These are phyloP conservation scores for Gaeumannomyces sp. DNA, from an alignment of 2,329 filamentous ascomycete genomes.

Conservation along the genomic window DNA sequence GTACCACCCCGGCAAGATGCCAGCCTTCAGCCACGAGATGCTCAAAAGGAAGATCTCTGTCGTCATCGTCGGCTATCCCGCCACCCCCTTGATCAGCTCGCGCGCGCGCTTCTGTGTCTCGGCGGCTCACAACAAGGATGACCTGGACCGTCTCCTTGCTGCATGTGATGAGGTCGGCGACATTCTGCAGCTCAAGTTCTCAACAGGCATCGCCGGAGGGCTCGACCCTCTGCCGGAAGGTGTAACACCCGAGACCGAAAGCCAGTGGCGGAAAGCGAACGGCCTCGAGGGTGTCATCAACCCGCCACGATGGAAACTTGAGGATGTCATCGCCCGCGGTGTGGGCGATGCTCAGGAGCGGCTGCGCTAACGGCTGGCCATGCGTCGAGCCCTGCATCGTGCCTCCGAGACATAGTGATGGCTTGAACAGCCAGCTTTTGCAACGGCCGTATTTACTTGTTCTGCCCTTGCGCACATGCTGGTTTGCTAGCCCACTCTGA, in stretches of 20 bases:
- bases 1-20: slow-evolving; percentile 98
- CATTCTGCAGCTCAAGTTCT: slow-evolving; percentile 90
- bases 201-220: slow-evolving; percentile 89
- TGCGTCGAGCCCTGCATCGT: background rate
- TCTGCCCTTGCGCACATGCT: background rate
- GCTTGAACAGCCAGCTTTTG: background rate
- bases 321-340: slow-evolving; percentile 65
- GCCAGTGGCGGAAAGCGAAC: slow-evolving; percentile 56
- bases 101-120: slow-evolving; percentile 94
- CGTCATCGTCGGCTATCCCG: slow-evolving; percentile 94
- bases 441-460: background rate
- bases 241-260: slow-evolving; percentile 64
- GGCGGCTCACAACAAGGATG: slow-evolving; percentile 95
- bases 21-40: slow-evolving; percentile 98
- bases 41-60: slow-evolving; percentile 95
- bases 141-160: slow-evolving; percentile 80
- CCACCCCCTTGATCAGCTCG: slow-evolving; percentile 90
- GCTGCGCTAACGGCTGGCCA: slow-evolving; percentile 19
- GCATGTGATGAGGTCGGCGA: slow-evolving; percentile 93
- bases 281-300: slow-evolving; percentile 66
- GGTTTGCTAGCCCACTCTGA: background rate
- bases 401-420: background rate
- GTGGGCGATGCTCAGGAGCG: slow-evolving; percentile 24
- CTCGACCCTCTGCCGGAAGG: slow-evolving; percentile 69
- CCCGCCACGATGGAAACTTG: slow-evolving; percentile 76